Base-by-base conservation (phyloP, 805 yeast species). In the Candida corydali region DNA sequence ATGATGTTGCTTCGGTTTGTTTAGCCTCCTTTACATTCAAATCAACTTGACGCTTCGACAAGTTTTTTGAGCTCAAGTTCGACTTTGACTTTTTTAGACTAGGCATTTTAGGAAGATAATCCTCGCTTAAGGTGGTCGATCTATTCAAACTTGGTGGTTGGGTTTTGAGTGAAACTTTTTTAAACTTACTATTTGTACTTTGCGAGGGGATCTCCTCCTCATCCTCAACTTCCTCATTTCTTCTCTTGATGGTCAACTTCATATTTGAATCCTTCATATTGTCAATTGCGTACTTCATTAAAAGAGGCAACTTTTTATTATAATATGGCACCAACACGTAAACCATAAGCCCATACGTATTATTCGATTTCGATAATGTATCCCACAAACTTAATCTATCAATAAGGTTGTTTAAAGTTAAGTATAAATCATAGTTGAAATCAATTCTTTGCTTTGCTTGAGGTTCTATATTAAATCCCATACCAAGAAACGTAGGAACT, bases 361-460 rank as follows among this genome's bases (percentile, higher is more conserved):
- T 64, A 19, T 54, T 51, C 5, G 47, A 42, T 24, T 27, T 31
- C 15, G 66, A 40, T 14, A 78, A 49, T 5, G 75, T 63, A 44
- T 78, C 82, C 65, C 78, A 65, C 23, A 78, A 66, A 18, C 73
- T 69, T 44, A 78, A 55, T 41, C 76, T 70, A 49, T 77, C 83
- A 2, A 76, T 49, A 22, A 72, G 61, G 5, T 71, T 50, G 40
- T 71, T 74, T 29, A 77, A 48, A 1, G 55, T 46, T 3, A 38
- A 40, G 19, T 49, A 57, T 20, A 61, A 37, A 2, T 41, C 17
- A 36, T 26, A 49, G 8, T 45, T 42, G 19, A 58, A 63, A 30
- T 29, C 16, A 23, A 15, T 3, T 27, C 10, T 10, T n/a, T 11
- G 14, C 10, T 26, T 32, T 4, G 14, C 17, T 15, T 9, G 7